Evolutionary conservation across 345 rosid genomes (phyloP).

Genomic region (Mercurialis annua): DNA sequence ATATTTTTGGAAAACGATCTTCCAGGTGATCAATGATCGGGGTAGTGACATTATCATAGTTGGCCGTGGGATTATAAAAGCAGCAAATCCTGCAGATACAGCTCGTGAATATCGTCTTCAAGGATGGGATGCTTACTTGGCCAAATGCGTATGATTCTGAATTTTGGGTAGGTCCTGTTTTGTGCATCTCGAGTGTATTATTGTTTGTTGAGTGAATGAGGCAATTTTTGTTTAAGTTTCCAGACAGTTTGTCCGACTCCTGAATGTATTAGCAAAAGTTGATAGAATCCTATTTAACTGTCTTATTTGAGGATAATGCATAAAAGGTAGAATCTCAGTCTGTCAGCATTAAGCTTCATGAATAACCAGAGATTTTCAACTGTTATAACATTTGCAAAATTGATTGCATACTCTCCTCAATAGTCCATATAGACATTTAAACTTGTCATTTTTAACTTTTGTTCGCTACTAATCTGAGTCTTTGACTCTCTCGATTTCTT

Average conservation of each 20-base stretch:
- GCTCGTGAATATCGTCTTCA: conserved; percentile 84
- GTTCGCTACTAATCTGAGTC: no score
- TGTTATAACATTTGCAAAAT: no score
- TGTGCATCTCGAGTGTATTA: not conserved
- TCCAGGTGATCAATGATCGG: conserved; percentile 75
- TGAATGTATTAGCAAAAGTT: not conserved
- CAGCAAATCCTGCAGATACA: conserved; percentile 62
- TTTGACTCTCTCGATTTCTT: no score
- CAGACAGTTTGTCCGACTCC: no score
- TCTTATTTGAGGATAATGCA: no score
- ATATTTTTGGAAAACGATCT: not conserved
- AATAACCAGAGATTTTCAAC: no score
- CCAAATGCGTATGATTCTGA: conserved; percentile 39
- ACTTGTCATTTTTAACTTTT: no score
- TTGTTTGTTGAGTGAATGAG: not conserved
- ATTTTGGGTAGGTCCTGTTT: not conserved
- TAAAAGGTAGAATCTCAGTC: no score
- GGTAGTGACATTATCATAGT: conserved; percentile 95
- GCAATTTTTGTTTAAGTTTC: not conserved
- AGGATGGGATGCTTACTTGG: conserved; percentile 95
- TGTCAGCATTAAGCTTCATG: no score
- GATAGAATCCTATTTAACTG: not conserved
- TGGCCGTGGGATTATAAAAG: conserved; percentile 96
- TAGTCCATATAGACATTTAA: no score
- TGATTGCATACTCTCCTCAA: no score